Base-by-base conservation (phyloP, 1,139 yeast species). In the Debaryomycetaceae sp. region DNA sequence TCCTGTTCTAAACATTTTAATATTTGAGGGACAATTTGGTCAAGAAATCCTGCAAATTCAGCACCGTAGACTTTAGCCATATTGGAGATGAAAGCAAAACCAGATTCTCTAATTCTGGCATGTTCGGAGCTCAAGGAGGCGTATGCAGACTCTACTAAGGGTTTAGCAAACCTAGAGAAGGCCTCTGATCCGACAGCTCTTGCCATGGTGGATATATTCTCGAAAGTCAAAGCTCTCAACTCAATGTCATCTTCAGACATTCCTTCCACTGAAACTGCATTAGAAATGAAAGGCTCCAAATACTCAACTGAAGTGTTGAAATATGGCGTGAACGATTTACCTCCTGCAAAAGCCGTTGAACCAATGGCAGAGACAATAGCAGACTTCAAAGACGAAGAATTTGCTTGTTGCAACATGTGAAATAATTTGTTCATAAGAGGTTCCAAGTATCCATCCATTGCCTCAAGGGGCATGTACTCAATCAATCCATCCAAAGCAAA, bases 311-410 rank as follows among this genome's bases (percentile, higher is more conserved):
- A 87, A 52, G 82, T 80, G 61, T 83, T 80, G 68, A 91, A 91
- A 73, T 77, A 93, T 49, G 98, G 98, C 51, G 79, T 73, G 68
- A 88, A 93, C 37, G 86, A 79, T 58, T 85, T 85, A 66, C 97
- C 97, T 43, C 96, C 83, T 45, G 99, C 96, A 59, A 85, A 90
- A 36, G 99, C 99, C 49, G 97, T 89, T 36, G 98, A 90, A 45
- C 98, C 98, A 62, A 93, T 87, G 35, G 98, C 97, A 45, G 96
- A 87, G 47, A 93, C 97, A 59, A 93, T 87, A 44, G 95, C 87
- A 42, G 93, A 78, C 71, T 87, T 88, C 62, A 93, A 79, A 40
- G 86, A 78, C 5, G 83, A 74, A 35, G 89, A 74, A 54, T 80
- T 77, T 36, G 85, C 82, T 54, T 75, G 73, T 57, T 81, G 85